Conservation (phyloP, 1,284 basidiomycete species). For the Apiotrichum akiyoshidainum region DNA sequence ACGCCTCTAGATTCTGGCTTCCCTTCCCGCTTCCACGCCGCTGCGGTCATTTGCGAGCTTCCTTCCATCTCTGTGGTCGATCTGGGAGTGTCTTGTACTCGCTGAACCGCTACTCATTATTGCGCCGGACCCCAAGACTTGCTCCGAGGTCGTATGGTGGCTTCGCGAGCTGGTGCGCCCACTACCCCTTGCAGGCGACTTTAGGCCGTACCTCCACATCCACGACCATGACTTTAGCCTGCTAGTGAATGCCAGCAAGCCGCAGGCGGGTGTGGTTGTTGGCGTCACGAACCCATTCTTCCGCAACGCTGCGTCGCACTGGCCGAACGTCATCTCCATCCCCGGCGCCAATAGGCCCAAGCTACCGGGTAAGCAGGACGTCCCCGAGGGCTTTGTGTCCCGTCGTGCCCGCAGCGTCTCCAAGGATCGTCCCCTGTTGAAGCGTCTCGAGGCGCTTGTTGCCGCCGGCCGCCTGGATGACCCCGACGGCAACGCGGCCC, state of each 20-base stretch:
- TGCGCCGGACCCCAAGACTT: conserved; percentile 72
- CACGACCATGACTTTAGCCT: conserved; percentile 79
- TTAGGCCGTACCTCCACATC: conserved; percentile 92
- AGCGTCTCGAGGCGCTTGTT: conserved; percentile 41
- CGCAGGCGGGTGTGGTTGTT: conserved; percentile 75
- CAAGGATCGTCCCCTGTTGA: conserved; percentile 71
- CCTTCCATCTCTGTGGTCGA: conserved; percentile 77
- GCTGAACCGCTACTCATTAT: conserved; percentile 86
- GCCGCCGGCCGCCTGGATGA: conserved; percentile 46
- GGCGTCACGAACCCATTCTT: conserved; percentile 96
- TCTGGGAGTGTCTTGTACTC: conserved; percentile 87
- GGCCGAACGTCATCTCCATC: conserved; percentile 71
- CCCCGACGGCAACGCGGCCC: conserved; percentile 57
- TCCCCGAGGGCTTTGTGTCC: conserved; percentile 63
- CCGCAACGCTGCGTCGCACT: conserved; percentile 79
- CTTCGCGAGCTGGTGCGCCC: conserved; percentile 82
- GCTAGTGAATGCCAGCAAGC: conserved; percentile 77
- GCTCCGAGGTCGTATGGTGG: conserved; percentile 81
- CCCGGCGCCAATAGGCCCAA: conserved; percentile 19
- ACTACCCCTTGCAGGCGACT: conserved; percentile 80
- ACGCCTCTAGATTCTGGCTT: conserved; percentile 63
- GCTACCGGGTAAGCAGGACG: conserved; percentile 46
- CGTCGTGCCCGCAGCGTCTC: conserved; percentile 80
- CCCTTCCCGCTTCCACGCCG: conserved; percentile 66
- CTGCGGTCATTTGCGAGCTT: conserved; percentile 71